Conservation (phyloP, 805 yeast species). For the Lachancea meyersii region DNA sequence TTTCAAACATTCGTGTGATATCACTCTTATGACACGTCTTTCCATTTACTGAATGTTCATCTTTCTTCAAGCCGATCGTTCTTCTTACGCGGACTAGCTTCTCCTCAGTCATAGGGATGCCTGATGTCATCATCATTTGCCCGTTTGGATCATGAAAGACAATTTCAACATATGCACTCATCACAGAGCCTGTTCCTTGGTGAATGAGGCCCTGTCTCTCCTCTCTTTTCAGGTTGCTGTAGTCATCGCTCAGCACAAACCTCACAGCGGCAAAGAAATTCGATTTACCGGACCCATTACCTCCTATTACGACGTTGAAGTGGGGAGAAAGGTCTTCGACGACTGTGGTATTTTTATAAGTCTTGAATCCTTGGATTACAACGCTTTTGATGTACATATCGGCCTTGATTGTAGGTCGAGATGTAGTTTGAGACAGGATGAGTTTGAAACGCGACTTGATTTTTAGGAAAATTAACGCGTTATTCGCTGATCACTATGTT, state of each 20-base stretch:
- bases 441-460: slow-evolving; percentile 1
- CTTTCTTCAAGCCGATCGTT: slow-evolving; percentile 89
- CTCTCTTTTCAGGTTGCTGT: slow-evolving; percentile 74
- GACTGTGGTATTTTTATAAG: slow-evolving; percentile 77
- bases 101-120: slow-evolving; percentile 35
- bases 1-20: slow-evolving; percentile 73
- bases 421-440: background rate
- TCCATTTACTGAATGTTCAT: slow-evolving; percentile 80
- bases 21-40: slow-evolving; percentile 75
- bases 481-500: background rate
- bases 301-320: slow-evolving; percentile 81
- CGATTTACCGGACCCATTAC: slow-evolving; percentile 96
- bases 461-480: slow-evolving; percentile 6
- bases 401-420: background rate
- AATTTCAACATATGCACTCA: slow-evolving; percentile 90
- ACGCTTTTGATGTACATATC: slow-evolving; percentile 45
- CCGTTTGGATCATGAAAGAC: slow-evolving; percentile 75
- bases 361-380: slow-evolving; percentile 85
- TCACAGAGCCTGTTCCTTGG: slow-evolving; percentile 83
- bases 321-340: slow-evolving; percentile 73
- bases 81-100: slow-evolving; percentile 72
- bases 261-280: slow-evolving; percentile 93
- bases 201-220: slow-evolving; percentile 83
- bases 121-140: slow-evolving; percentile 56
- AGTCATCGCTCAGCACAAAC: slow-evolving; percentile 86